These are phyloP conservation scores for Flaveria floridana DNA, from an alignment of 140 eudicot genomes.

Conservation along the genomic window DNA sequence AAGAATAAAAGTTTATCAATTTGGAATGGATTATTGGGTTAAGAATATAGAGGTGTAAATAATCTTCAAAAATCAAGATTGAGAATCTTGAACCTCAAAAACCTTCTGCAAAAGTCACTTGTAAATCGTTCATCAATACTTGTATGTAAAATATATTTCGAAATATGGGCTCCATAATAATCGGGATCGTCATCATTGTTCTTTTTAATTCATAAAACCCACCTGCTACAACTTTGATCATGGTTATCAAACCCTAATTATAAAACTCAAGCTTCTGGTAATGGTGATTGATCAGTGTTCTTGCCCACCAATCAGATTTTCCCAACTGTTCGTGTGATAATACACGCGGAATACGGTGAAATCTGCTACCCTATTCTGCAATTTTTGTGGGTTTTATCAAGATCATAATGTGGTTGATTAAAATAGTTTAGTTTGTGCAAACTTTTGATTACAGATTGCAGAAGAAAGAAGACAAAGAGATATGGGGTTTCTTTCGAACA, in stretches of 20 bases:
- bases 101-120: background rate
- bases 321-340: slow-evolving; percentile 35
- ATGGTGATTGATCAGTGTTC: slow-evolving; percentile 42
- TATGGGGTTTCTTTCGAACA: slow-evolving; percentile 86
- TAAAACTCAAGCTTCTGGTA: slow-evolving; percentile 25
- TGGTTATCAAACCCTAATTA: slow-evolving; percentile 21
- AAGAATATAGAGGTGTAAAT: slow-evolving; percentile 13
- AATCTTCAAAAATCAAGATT: background rate
- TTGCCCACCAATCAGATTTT: slow-evolving; percentile 43
- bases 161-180: background rate
- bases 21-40: background rate
- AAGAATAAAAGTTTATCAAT: slow-evolving; percentile 19
- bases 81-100: background rate
- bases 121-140: background rate
- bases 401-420: slow-evolving; percentile 26
- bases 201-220: background rate
- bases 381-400: slow-evolving; percentile 4
- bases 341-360: slow-evolving; percentile 29
- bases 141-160: background rate
- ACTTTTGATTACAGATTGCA: slow-evolving; percentile 9
- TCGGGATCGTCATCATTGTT: slow-evolving; percentile 16
- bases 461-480: slow-evolving; percentile 20
- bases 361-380: slow-evolving; percentile 14
- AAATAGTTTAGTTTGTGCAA: slow-evolving; percentile 17
- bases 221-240: slow-evolving; percentile 25